These are phyloP conservation scores for Licmophora abbreviata DNA, from an alignment of 108 stramenopile species.

Conservation along the genomic window DNA sequence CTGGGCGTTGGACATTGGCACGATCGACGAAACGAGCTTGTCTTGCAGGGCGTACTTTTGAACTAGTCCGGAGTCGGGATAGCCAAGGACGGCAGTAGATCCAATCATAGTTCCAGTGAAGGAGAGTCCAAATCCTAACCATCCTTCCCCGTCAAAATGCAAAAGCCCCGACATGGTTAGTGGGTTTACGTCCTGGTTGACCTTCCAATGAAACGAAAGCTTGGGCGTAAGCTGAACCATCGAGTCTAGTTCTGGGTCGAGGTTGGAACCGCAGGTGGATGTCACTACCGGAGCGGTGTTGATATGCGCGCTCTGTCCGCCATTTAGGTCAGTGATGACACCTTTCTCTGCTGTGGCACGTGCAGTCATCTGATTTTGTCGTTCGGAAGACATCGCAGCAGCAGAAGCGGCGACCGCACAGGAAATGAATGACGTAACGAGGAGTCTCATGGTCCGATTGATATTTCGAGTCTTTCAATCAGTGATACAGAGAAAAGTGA, in stretches of 20 bases:
- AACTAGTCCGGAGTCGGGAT: slow-evolving; percentile 10
- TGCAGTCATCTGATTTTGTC: too few relatives aligned
- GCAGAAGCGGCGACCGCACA: too few relatives aligned
- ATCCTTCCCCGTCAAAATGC: slow-evolving; percentile 8
- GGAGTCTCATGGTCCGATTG: too few relatives aligned
- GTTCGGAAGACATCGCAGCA: too few relatives aligned
- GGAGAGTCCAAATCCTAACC: slow-evolving; percentile 33
- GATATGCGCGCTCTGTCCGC: too few relatives aligned
- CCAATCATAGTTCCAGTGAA: slow-evolving; percentile 35
- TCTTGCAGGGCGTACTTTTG: slow-evolving; percentile 16
- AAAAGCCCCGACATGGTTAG: neutral
- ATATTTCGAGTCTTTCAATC: too few relatives aligned
- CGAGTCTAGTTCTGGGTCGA: neutral
- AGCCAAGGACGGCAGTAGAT: slow-evolving; percentile 35
- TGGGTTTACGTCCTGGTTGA: slow-evolving; percentile 3
- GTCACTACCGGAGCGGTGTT: neutral
- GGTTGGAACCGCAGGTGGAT: neutral
- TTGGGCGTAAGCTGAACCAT: slow-evolving; percentile 8
- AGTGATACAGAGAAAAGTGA: too few relatives aligned
- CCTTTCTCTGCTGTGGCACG: too few relatives aligned
- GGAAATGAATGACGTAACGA: too few relatives aligned
- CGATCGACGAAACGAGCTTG: slow-evolving; percentile 1
- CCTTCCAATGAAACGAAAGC: slow-evolving; percentile 11
- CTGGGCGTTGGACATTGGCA: slow-evolving; percentile 8
- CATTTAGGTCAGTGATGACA: too few relatives aligned